Base-by-base conservation (phyloP, 129 eudicot species). In the Smallanthus sonchifolius region DNA sequence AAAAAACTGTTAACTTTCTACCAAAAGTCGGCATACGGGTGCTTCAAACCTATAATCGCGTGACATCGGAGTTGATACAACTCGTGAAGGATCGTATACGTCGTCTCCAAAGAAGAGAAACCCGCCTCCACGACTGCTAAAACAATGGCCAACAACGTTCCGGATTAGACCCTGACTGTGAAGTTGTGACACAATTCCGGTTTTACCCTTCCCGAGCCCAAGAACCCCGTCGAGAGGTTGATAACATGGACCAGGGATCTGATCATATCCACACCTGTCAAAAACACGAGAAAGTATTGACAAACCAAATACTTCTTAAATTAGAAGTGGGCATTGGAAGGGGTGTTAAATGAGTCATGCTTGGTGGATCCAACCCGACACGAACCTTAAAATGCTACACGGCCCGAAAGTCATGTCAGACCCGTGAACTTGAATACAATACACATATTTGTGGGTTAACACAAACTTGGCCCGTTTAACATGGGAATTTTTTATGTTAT, bases 221-320 rank as follows among this genome's bases (percentile, higher is more conserved):
- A 91, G 97, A 6, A 95, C 91, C 67, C 99, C 99, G 69, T 95
- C 99, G 32, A 95, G 79, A 5, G 96, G 91, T 55, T 90, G 99
- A 77, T 83, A 77, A 54, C 92, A 76, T 43, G 86, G 65, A 60
- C 97, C 96, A 4, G 99, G 96, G 68, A 88, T 66, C 73, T 95
- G 99, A 91, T 95, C 97, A 79, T 95, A 95, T 28, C 99, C 99
- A 79, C 99, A 95, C 76, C 98, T 94, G 68, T 17, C 70, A 32
- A 49, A 49, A 74, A 61, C 11, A 56, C 6, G 11, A 36, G 19
- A 15, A 52, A 14, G 64, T 28, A 57, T 20, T 57, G 10, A 28
- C 11, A 51, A 16, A 16, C 59, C 10, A 16, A 51, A n/a, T 51
- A 24, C 6, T 5, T n/a, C 59, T 51, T 17, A n/a, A 51, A 6